Evolutionary conservation across 2,329 filamentous ascomycete genomes (phyloP), one percentile per base, ranked within the genome.

Genomic region (Shiraia sp.): DNA sequence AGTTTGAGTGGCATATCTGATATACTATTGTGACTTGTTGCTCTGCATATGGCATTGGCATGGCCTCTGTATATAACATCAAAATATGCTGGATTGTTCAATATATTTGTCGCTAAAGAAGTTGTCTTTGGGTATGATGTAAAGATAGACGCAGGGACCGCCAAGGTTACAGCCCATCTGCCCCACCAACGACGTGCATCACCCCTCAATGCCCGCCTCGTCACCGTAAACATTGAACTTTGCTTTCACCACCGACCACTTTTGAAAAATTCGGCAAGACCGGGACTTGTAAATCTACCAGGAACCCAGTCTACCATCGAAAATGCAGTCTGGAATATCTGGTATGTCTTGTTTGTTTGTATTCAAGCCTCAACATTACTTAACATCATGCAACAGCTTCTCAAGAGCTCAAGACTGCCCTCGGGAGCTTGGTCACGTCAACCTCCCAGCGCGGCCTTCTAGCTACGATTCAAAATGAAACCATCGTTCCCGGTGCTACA

Each of bases 241-340:
- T 31, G 32, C 39, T 41, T 31, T 25, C 32, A 15, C n/a, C 25
- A 37, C 19, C 25, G 6, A 17, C 23, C 24, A 13, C 30, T 10
- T 29, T 13, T 14, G 32, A 10, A 17, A 4, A 5, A 12, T 22
- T 14, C 6, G 9, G 8, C 9, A 15, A 36, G 13, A 13, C 27
- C 15, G 14, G 32, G 3, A 4, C 9, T 10, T 4, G 9, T 5
- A 32, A 6, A 17, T 24, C 12, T 13, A 7, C 6, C 13, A 26
- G 6, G 19, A 4, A 5, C 10, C 10, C 10, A 14, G 10, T 12
- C 13, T 12, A 5, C n/a, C 15, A 19, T 17, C 44, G n/a, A 79
- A 57, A 40, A 90, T 90, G 87, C 86, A 90, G 76, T 90, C 87
- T 25, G 86, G 87, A 70, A 90, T 90, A 57, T 82, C 85, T 71